Percentiles rank a stretch among this genome's conserved stretches.
phyloP scores from a whole-genome alignment of 495 filamentous ascomycete species.

The Aspergillus haitiensis region DNA sequence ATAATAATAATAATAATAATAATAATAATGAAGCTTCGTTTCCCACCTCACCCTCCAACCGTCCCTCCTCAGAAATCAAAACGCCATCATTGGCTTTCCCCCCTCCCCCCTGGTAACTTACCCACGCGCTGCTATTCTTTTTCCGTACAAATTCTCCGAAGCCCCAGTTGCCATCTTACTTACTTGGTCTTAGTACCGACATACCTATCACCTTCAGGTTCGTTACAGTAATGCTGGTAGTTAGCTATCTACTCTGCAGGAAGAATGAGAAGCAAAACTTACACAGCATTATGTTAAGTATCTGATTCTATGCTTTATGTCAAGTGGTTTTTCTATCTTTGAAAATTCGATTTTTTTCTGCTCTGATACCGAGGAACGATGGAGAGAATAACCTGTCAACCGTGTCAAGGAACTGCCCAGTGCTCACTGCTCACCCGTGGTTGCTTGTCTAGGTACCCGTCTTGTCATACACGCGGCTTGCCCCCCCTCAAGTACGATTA shows the following conservation, averaged over 20 bases:
- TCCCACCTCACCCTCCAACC: background rate
- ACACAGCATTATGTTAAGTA: background rate
- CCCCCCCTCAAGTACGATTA: background rate
- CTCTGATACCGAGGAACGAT: background rate
- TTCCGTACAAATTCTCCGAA: conserved; percentile 20
- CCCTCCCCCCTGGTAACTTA: background rate
- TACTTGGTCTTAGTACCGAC: conserved; percentile 9
- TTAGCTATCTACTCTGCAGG: background rate
- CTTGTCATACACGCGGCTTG: conserved; percentile 9
- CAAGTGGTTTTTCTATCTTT: too few species aligned
- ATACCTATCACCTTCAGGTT: conserved; percentile 4
- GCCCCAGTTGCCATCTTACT: conserved; percentile 7
- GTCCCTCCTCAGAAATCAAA: background rate
- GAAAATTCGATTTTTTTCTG: too few species aligned
- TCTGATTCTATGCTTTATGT: too few species aligned
- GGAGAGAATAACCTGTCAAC: background rate
- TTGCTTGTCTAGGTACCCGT: background rate
- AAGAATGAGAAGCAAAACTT: background rate
- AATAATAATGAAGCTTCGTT: conserved; percentile 12
- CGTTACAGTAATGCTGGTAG: conserved; percentile 8
- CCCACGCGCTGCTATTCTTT: conserved; percentile 12
- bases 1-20: background rate
- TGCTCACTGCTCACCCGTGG: too few species aligned
- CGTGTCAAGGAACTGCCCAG: background rate
- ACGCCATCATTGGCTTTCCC: background rate